Conservation (phyloP, 139 green algal species). For the Diplosphaera chodatii region DNA sequence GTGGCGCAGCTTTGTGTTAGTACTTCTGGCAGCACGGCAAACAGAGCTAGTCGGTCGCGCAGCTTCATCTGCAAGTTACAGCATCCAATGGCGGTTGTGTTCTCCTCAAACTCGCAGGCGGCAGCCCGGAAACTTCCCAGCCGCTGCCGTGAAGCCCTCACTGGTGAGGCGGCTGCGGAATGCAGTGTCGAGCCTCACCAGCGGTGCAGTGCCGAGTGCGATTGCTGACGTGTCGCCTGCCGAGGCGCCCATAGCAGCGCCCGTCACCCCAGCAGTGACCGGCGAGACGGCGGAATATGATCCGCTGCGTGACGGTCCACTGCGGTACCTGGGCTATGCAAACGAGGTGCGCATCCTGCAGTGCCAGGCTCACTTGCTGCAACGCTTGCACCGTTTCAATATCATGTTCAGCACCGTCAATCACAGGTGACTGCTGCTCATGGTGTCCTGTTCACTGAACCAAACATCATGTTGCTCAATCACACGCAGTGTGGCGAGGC, state of each 20-base stretch:
- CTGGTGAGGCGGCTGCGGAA: not conserved
- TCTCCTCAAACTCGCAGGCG: too few relatives aligned
- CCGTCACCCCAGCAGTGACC: not conserved
- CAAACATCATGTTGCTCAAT: too few relatives aligned
- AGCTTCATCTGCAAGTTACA: too few relatives aligned
- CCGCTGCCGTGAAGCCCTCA: not conserved
- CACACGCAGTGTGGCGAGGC: conserved; percentile 40
- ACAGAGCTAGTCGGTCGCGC: too few relatives aligned
- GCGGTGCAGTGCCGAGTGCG: not conserved
- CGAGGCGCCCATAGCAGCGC: not conserved
- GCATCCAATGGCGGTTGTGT: too few relatives aligned
- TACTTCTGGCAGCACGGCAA: too few relatives aligned
- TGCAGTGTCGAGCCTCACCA: not conserved
- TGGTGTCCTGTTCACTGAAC: not conserved
- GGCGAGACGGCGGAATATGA: conserved; percentile 53
- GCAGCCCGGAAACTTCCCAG: not conserved
- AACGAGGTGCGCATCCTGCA: conserved; percentile 47
- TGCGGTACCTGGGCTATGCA: conserved; percentile 70
- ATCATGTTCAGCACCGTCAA: too few relatives aligned
- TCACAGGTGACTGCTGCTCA: too few relatives aligned
- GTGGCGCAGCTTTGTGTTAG: too few relatives aligned
- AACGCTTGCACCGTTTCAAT: too few relatives aligned
- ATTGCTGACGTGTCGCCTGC: not conserved
- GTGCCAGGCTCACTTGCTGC: too few relatives aligned
- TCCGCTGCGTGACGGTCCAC: conserved; percentile 55